A percentile compares a stretch with the other conserved stretches of the same genome.
phyloP scores from a whole-genome alignment of 208 protist species.

The Crithidia fasciculata region DNA sequence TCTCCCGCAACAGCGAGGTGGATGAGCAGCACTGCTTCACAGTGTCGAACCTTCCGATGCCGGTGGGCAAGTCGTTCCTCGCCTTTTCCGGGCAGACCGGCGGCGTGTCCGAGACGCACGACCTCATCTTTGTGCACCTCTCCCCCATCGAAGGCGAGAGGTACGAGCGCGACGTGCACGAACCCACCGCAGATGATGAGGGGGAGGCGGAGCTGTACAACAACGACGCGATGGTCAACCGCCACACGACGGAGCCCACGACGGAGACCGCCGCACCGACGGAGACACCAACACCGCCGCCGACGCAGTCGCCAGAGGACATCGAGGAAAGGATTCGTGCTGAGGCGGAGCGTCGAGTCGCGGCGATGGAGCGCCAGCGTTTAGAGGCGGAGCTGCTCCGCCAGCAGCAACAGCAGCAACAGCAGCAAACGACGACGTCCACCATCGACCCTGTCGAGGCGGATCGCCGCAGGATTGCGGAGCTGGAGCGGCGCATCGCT shows the following conservation, averaged over 20 bases:
- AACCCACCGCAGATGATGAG: constrained; percentile 6
- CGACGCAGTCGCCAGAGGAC: constrained; percentile 12
- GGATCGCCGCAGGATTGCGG: constrained; percentile 30
- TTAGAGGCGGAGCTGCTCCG: background rate
- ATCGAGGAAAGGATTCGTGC: constrained; percentile 10
- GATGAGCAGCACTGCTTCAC: constrained; percentile 57
- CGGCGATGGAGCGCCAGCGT: constrained; percentile 2
- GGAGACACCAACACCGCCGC: constrained; percentile 12
- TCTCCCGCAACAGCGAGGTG: constrained; percentile 51
- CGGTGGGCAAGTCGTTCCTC: constrained; percentile 49
- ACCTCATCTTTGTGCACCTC: constrained; percentile 80
- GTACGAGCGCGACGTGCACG: constrained; percentile 75
- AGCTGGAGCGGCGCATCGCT: constrained; percentile 54
- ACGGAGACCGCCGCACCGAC: background rate
- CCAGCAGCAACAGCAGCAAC: constrained; percentile 1
- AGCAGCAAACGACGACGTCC: constrained; percentile 10
- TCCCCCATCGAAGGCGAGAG: constrained; percentile 42
- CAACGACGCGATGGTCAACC: constrained; percentile 41
- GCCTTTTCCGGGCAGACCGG: constrained; percentile 78
- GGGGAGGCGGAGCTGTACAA: constrained; percentile 19
- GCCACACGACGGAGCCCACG: background rate
- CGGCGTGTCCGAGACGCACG: constrained; percentile 62
- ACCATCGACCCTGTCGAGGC: background rate
- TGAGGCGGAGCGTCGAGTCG: constrained; percentile 10
- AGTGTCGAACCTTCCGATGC: constrained; percentile 41